Conservation (phyloP, 2,329 filamentous ascomycete species). For the Penicillium sp. region DNA sequence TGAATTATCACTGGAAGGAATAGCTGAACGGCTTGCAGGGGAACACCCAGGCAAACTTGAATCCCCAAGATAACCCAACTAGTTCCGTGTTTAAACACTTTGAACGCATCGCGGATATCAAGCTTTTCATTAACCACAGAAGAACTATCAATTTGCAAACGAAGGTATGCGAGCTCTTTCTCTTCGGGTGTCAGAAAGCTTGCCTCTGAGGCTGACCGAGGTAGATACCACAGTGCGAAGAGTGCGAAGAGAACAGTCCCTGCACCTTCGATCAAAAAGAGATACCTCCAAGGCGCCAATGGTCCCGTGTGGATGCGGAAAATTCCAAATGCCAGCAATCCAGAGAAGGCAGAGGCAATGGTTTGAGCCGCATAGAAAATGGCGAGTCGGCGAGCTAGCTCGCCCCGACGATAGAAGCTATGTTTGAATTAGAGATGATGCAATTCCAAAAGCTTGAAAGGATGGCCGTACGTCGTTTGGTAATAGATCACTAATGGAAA, state of each 20-base stretch:
- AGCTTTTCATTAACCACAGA: conserved; percentile 35
- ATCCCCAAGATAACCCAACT: conserved; percentile 31
- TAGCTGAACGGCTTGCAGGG: conserved; percentile 30
- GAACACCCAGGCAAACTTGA: conserved; percentile 32
- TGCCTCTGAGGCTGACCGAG: conserved; percentile 39
- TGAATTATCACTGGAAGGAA: conserved; percentile 34
- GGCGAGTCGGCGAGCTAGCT: conserved; percentile 29
- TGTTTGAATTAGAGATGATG: neutral
- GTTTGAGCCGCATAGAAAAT: conserved; percentile 34
- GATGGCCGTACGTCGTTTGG: conserved; percentile 24
- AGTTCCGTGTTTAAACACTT: conserved; percentile 31
- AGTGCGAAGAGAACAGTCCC: conserved; percentile 43
- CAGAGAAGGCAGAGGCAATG: conserved; percentile 33
- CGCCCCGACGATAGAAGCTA: conserved; percentile 31
- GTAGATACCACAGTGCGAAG: conserved; percentile 43
- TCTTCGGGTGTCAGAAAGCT: conserved; percentile 43
- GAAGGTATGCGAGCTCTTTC: conserved; percentile 37
- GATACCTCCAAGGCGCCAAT: conserved; percentile 45
- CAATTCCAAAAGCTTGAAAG: neutral
- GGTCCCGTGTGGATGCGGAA: conserved; percentile 40
- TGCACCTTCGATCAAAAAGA: conserved; percentile 49
- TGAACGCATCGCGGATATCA: conserved; percentile 30
- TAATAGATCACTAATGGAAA: conserved; percentile 33
- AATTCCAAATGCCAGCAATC: conserved; percentile 41
- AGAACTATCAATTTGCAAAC: conserved; percentile 38